Base-by-base conservation (phyloP, 148 eudicot species). In the Gaultheria prostrata region DNA sequence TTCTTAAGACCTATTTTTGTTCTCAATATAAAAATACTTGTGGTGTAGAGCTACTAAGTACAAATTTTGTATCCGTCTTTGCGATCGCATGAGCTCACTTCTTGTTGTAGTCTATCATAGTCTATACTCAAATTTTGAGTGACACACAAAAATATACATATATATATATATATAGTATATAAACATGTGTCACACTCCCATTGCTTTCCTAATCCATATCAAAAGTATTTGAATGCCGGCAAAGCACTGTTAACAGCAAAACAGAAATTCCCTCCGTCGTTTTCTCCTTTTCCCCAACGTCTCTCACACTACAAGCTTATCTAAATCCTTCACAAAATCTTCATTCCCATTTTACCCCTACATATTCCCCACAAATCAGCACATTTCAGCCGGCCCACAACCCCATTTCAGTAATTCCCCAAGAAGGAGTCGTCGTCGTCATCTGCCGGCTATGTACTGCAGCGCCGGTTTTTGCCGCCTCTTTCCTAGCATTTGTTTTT, bases 391-490 rank as follows among this genome's bases (percentile, higher is more conserved):
- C 39, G 12, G 28, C 45, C 79, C 7, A 61, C 53, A 76, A 77
- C 15, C 11, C 77, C 45, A 71, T 51, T 83, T 13, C 15, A 0
- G 86, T 86, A 78, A 82, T 80, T 82, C 72, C 54, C 67, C n/a
- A 18, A 39, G 3, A 0, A 26, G 12, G 21, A 39, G 53, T 11
- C 14, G 18, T 3, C 71, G 6, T 57, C 56, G 6, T 45, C 86
- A 26, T 72, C 75, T 45, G 90, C 89, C 90, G 87, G 89, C 90
- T 12, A 10, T 1, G 12, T 17, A 6, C 24, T 56, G 8, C 10
- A 1, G 2, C 14, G 77, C 83, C 88, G 57, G 45, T 9, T 65
- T 72, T 80, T 80, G 90, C 90, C 90, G 92, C 90, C 90, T 83
- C 72, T 21, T 89, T 80, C 69, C 30, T 14, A 77, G 82, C 21